Conservation (phyloP, 768 basidiomycete genomes). For the Termitomyces sp. region DNA sequence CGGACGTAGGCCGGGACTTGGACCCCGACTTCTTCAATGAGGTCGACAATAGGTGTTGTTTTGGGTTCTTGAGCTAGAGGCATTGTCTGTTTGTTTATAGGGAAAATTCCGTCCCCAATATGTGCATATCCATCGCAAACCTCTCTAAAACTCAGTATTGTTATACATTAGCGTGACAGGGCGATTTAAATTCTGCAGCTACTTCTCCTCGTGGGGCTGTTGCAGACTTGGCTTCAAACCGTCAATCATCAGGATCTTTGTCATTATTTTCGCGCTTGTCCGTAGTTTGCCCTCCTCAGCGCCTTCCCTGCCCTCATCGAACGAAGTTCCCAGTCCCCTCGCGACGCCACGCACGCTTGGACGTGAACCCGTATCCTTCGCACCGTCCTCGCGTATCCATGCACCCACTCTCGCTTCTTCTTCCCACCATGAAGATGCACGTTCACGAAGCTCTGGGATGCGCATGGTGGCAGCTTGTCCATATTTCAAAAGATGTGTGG, state of each 20-base stretch:
- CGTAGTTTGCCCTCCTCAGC: constrained; percentile 25
- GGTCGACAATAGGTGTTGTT: constrained; percentile 62
- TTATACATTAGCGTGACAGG: not conserved
- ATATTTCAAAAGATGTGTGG: constrained; percentile 52
- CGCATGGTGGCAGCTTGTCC: constrained; percentile 55
- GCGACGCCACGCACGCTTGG: constrained; percentile 38
- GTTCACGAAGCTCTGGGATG: constrained; percentile 38
- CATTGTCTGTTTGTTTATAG: not conserved
- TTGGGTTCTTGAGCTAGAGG: not conserved
- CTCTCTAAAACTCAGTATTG: not conserved
- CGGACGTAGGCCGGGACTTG: constrained; percentile 70
- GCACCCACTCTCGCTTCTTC: constrained; percentile 47
- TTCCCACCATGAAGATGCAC: constrained; percentile 52
- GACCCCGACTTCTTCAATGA: constrained; percentile 92
- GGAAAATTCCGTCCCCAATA: not conserved
- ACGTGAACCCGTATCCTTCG: not conserved
- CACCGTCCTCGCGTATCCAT: constrained; percentile 41
- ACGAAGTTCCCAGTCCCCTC: constrained; percentile 37
- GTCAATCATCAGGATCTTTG: constrained; percentile 24
- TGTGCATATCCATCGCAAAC: not conserved
- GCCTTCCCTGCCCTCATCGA: constrained; percentile 22
- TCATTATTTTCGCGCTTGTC: constrained; percentile 26
- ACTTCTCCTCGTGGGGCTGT: constrained; percentile 5
- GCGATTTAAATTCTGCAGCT: not conserved
- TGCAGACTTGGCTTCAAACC: constrained; percentile 25